phyloP scores from a whole-genome alignment of 2,329 filamentous ascomycete species.

The Westerdykella aurantiaca region DNA sequence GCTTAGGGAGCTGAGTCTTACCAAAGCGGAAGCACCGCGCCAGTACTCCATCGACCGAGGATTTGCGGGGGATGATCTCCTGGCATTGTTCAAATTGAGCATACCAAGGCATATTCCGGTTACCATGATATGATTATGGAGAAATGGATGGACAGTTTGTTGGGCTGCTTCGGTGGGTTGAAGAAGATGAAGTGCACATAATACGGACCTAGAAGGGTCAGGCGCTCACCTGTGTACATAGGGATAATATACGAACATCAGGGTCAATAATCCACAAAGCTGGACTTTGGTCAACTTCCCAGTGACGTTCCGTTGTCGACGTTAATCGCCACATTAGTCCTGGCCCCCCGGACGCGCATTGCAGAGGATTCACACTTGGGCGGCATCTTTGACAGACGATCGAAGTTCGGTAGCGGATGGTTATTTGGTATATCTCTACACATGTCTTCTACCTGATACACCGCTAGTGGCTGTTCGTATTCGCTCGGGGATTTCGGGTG shows the following conservation, averaged over 20 bases:
- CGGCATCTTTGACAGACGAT: too few relatives aligned
- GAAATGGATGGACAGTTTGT: slow-evolving; percentile 14
- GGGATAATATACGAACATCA: too few relatives aligned
- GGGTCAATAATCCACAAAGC: too few relatives aligned
- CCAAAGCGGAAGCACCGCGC: too few relatives aligned
- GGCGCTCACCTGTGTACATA: too few relatives aligned
- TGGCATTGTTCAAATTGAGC: slow-evolving; percentile 32
- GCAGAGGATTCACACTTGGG: too few relatives aligned
- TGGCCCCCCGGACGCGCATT: too few relatives aligned
- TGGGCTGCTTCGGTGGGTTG: background rate
- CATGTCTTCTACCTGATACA: slow-evolving; percentile 1
- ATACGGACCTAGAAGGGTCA: background rate
- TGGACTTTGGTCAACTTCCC: too few relatives aligned
- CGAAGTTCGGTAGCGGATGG: background rate
- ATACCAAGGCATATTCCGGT: slow-evolving; percentile 27
- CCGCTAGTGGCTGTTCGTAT: background rate
- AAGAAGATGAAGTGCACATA: background rate
- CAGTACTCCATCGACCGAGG: too few relatives aligned
- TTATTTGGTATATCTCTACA: background rate
- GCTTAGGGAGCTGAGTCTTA: too few relatives aligned
- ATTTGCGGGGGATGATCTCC: background rate
- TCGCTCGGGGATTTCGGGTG: background rate
- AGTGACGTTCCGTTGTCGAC: too few relatives aligned
- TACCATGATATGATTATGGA: slow-evolving; percentile 36
- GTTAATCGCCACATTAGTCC: too few relatives aligned